Evolutionary conservation across 2,329 filamentous ascomycete species (phyloP).

Genomic region (Exserohilum rostratum): DNA sequence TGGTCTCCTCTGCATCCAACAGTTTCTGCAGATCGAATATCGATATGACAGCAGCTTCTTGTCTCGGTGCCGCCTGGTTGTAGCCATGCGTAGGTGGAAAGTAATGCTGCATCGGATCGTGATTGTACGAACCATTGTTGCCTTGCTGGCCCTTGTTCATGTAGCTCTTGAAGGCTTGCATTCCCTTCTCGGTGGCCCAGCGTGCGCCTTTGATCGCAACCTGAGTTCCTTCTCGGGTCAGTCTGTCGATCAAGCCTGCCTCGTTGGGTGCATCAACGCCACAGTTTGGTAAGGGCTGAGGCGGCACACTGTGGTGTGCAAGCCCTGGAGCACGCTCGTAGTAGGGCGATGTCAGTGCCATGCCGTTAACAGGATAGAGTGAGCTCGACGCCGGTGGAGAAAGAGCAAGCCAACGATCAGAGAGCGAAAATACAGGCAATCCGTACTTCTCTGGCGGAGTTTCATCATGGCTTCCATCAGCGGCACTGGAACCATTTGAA

Average conservation of each 20-base stretch:
- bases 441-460: slow-evolving; percentile 52
- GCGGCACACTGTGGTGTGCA: slow-evolving; percentile 68
- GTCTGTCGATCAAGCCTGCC: slow-evolving; percentile 74
- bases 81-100: slow-evolving; percentile 80
- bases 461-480: slow-evolving; percentile 45
- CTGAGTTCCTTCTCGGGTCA: slow-evolving; percentile 80
- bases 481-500: slow-evolving; percentile 45
- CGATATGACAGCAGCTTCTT: slow-evolving; percentile 75
- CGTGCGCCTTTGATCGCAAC: slow-evolving; percentile 75
- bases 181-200: slow-evolving; percentile 78
- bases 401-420: slow-evolving; percentile 77
- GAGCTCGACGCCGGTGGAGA: slow-evolving; percentile 75
- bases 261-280: slow-evolving; percentile 74
- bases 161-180: slow-evolving; percentile 80
- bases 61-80: slow-evolving; percentile 57
- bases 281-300: slow-evolving; percentile 69
- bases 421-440: slow-evolving; percentile 71
- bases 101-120: slow-evolving; percentile 55
- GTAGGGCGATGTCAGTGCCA: slow-evolving; percentile 59
- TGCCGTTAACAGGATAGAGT: slow-evolving; percentile 71
- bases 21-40: slow-evolving; percentile 73
- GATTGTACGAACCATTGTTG: slow-evolving; percentile 27
- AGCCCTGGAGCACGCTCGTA: slow-evolving; percentile 62
- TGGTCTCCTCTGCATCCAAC: slow-evolving; percentile 54
- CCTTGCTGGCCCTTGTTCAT: slow-evolving; percentile 62